Evolutionary conservation across 208 protist species (phyloP).

Genomic region (Trypanosoma brucei): DNA sequence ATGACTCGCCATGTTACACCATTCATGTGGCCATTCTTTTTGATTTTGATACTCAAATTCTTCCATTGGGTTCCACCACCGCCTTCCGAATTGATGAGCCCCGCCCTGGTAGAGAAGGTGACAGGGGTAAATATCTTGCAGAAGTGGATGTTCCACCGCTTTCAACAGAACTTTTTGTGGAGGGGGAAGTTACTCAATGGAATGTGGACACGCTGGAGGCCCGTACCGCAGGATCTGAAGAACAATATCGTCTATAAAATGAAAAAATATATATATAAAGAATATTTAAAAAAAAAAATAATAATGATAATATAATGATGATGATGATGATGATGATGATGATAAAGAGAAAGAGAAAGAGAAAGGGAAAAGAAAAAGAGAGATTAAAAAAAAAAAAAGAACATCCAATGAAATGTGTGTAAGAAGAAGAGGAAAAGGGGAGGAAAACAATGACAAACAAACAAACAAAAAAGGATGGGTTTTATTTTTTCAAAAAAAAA

Average conservation of each 20-base stretch:
- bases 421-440: too few species aligned
- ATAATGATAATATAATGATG: too few species aligned
- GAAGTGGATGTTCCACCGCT: conserved; percentile 68
- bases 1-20: conserved; percentile 61
- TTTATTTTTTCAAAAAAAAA: too few species aligned
- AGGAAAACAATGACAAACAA: not conserved
- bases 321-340: too few species aligned
- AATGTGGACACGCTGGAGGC: conserved; percentile 77
- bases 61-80: conserved; percentile 59
- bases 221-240: conserved; percentile 44
- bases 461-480: conserved; percentile 10
- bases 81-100: conserved; percentile 77
- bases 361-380: not conserved
- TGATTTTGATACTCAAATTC: conserved; percentile 75
- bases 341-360: not conserved
- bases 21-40: conserved; percentile 82
- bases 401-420: too few species aligned
- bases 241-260: conserved; percentile 54
- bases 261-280: not conserved
- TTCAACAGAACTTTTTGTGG: conserved; percentile 70
- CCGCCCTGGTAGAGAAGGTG: conserved; percentile 63
- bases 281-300: too few species aligned
- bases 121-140: conserved; percentile 73
- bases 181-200: conserved; percentile 70
- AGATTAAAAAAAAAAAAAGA: conserved; percentile 1